Evolutionary conservation across 371 early-diverging fungal species (phyloP), one percentile per base, ranked within the genome.

Genomic region (Syncephalastrum sp.): DNA sequence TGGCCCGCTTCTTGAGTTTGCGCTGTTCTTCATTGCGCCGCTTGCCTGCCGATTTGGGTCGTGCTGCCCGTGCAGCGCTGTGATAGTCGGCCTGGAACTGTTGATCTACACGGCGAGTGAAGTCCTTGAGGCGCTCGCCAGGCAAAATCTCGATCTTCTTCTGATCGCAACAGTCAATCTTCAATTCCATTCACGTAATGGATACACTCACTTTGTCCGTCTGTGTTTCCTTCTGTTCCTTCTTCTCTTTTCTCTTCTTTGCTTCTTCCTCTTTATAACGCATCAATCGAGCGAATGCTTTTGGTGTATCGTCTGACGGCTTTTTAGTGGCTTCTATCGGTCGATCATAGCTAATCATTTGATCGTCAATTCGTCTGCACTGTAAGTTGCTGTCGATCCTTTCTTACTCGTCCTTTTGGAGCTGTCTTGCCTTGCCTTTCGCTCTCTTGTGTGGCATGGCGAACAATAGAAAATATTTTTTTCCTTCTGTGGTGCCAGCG

Each of bases 111-210:
- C 79, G 72, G 13, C 60, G 59, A 1, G 60, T 58, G 56, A 74
- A 75, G 19, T 75, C 79, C 29, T 62, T 68, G 53, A 78, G 54
- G 24, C 56, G 57, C 56, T 78, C 79, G n/a, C 79, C 79, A n/a
- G 75, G 70, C 25, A 68, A 62, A 44, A 75, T 68, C 21, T 47
- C 57, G 42, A 8, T 63, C 42, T 58, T 51, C 25, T 56, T 54
- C 23, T 48, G 19, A 41, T 29, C 47, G 24, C 54, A 56, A 52
- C 41, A 41, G 41, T 50, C 15, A 45, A 10, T 14, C 27, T 27
- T 12, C 16, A 50, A 19, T 43, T 53, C 21, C 1, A 21, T 42
- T 27, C 38, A 29, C 16, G 4, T 23, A 2, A 23, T 23, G n/a
- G 17, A n/a, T 50, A 47, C 24, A 38, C 49, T 44, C 27, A 24